Evolutionary conservation across 2,329 filamentous ascomycete genomes (phyloP).

Genomic region (Orbilia brochopaga): DNA sequence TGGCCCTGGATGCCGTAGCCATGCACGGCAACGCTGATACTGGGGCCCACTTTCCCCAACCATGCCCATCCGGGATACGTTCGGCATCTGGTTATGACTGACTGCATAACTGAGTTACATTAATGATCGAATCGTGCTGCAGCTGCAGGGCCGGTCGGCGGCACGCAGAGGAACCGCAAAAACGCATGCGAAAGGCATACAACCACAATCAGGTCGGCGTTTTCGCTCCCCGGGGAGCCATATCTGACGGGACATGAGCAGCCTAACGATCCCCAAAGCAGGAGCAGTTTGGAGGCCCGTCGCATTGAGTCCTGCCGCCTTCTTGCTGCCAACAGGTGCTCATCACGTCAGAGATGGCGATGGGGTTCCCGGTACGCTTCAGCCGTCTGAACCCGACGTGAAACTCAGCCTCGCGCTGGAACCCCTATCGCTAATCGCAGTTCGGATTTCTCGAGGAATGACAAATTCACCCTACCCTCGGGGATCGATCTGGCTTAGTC

Average conservation of each 20-base stretch:
- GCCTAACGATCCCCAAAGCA: slow-evolving; percentile 35
- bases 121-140: too few relatives aligned
- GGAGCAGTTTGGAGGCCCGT: slow-evolving; percentile 22
- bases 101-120: slow-evolving; percentile 15
- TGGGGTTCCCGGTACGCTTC: slow-evolving; percentile 25
- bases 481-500: slow-evolving; percentile 45
- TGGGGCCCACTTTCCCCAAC: not conserved
- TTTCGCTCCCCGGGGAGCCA: slow-evolving; percentile 40
- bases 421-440: slow-evolving; percentile 25
- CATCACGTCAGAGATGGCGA: slow-evolving; percentile 30
- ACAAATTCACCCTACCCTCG: slow-evolving; percentile 38
- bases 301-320: not conserved
- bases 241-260: slow-evolving; percentile 5
- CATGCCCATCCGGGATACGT: not conserved
- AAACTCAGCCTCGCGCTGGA: slow-evolving; percentile 35
- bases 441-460: slow-evolving; percentile 44
- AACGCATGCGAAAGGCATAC: slow-evolving; percentile 19
- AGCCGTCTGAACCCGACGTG: slow-evolving; percentile 32
- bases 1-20: slow-evolving; percentile 6
- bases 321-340: slow-evolving; percentile 7
- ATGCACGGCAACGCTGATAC: not conserved
- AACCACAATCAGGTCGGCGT: slow-evolving; percentile 29
- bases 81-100: not conserved
- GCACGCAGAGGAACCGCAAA: slow-evolving; percentile 24
- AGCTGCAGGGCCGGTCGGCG: not conserved